phyloP scores from a whole-genome alignment of 2,329 filamentous ascomycete genomes.

The Aspergillus tanneri region DNA sequence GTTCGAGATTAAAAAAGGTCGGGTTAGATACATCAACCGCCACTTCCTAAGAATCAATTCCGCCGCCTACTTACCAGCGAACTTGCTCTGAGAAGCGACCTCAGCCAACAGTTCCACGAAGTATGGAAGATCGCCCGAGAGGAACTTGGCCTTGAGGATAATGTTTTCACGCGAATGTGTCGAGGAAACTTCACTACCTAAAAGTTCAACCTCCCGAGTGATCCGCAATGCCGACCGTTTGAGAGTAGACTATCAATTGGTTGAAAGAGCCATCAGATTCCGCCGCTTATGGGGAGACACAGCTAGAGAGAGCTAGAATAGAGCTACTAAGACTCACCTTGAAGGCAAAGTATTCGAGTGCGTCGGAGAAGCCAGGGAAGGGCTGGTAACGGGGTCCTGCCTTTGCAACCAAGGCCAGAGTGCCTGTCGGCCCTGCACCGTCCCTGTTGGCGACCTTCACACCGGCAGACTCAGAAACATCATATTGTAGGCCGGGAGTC shows the following conservation, averaged over 20 bases:
- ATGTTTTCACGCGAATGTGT: constrained; percentile 93
- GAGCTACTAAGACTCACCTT: constrained; percentile 62
- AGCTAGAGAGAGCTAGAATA: constrained; percentile 19
- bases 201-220: constrained; percentile 88
- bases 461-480: constrained; percentile 79
- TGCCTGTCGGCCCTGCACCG: constrained; percentile 81
- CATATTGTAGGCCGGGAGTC: constrained; percentile 78
- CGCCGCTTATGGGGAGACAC: not conserved
- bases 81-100: constrained; percentile 85
- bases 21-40: constrained; percentile 5
- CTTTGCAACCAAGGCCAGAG: constrained; percentile 87
- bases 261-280: constrained; percentile 15
- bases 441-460: constrained; percentile 93
- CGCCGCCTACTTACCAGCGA: constrained; percentile 56
- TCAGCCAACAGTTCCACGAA: constrained; percentile 94
- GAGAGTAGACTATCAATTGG: constrained; percentile 67
- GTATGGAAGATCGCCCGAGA: constrained; percentile 93
- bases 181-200: constrained; percentile 83
- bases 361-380: constrained; percentile 83
- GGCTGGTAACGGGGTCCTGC: constrained; percentile 92
- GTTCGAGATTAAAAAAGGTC: constrained; percentile 11
- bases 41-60: not conserved
- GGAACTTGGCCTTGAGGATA: constrained; percentile 89
- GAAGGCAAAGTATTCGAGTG: constrained; percentile 93
- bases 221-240: constrained; percentile 90